phyloP scores from a whole-genome alignment of 1,284 basidiomycete species.

The Ceratobasidium sp. region DNA sequence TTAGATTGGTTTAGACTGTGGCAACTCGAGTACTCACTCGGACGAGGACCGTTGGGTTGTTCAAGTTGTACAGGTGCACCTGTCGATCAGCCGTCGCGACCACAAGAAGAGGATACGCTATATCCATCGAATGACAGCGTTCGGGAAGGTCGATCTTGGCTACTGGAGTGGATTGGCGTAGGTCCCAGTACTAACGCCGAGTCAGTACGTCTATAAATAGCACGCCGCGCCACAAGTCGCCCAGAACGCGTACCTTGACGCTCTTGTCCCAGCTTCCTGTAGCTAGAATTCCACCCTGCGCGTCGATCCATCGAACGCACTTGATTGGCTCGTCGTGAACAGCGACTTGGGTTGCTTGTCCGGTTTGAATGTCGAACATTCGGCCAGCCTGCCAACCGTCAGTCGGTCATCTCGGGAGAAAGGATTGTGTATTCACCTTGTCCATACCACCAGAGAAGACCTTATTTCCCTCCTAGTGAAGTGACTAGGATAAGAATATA shows the following conservation, averaged over 20 bases:
- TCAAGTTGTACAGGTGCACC: conserved; percentile 87
- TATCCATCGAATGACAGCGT: conserved; percentile 87
- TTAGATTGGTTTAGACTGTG: conserved; percentile 8
- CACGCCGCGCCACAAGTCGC: no score
- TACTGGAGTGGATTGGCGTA: conserved; percentile 74
- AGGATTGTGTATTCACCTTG: conserved; percentile 53
- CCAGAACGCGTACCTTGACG: conserved; percentile 76
- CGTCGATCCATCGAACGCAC: conserved; percentile 74
- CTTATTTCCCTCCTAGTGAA: conserved; percentile 71
- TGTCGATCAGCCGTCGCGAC: conserved; percentile 94
- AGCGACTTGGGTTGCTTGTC: conserved; percentile 75
- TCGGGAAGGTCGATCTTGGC: conserved; percentile 84
- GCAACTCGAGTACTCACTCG: conserved; percentile 59
- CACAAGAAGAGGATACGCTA: conserved; percentile 83
- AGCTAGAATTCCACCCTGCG: conserved; percentile 74
- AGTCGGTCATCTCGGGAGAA: neutral
- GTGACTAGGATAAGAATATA: conserved; percentile 2
- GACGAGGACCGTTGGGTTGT: conserved; percentile 75
- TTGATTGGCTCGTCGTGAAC: conserved; percentile 85
- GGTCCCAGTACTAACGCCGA: conserved; percentile 83
- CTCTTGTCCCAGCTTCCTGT: conserved; percentile 95
- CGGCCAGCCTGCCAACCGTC: conserved; percentile 57
- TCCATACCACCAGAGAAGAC: conserved; percentile 87
- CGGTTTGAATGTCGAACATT: conserved; percentile 81
- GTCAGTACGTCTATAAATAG: conserved; percentile 3